Evolutionary conservation across 176 grass and related monocot species (phyloP).

Genomic region (Paspalum notatum): DNA sequence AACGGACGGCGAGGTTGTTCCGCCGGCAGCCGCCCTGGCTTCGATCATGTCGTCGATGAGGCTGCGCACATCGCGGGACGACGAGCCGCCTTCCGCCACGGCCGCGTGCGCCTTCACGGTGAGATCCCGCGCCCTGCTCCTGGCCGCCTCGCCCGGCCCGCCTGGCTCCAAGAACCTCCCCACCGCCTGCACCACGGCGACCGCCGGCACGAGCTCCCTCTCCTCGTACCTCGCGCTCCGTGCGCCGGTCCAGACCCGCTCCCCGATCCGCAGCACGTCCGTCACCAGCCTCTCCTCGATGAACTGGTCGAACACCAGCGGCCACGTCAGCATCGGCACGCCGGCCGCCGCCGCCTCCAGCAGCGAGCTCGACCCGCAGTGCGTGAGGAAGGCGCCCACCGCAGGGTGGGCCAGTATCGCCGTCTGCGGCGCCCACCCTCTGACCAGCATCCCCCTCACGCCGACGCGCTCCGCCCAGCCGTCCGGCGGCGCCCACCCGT

Average conservation of each 20-base stretch:
- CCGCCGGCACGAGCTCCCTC: neutral
- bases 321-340: slow-evolving; percentile 60
- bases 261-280: neutral
- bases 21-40: neutral
- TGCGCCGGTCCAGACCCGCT: neutral
- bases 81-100: slow-evolving; percentile 20
- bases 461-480: slow-evolving; percentile 31
- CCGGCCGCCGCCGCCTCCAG: slow-evolving; percentile 49
- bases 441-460: slow-evolving; percentile 18
- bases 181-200: neutral
- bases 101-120: slow-evolving; percentile 19
- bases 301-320: slow-evolving; percentile 56
- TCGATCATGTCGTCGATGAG: slow-evolving; percentile 34
- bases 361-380: slow-evolving; percentile 61
- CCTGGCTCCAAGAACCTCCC: neutral
- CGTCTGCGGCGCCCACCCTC: slow-evolving; percentile 40
- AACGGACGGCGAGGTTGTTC: neutral
- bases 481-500: slow-evolving; percentile 13
- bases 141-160: neutral
- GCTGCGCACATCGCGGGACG: slow-evolving; percentile 1
- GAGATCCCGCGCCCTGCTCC: slow-evolving; percentile 25
- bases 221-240: neutral
- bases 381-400: slow-evolving; percentile 52
- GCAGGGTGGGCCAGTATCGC: neutral
- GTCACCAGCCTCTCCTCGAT: slow-evolving; percentile 46